Evolutionary conservation across 768 basidiomycete species (phyloP).

Genomic region (Leccinum subgranulosum): DNA sequence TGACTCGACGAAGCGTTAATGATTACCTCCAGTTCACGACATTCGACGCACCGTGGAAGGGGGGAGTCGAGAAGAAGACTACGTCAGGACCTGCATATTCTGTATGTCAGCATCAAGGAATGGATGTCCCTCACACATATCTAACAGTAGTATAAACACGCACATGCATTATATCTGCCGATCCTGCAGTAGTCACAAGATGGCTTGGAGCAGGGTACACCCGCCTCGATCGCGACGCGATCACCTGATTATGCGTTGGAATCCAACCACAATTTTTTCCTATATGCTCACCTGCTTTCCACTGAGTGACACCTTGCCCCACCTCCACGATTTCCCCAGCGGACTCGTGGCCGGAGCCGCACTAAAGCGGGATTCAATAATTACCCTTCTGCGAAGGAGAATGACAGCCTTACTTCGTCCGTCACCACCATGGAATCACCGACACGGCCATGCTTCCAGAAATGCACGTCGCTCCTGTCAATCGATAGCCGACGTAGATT

Average conservation of each 20-base stretch:
- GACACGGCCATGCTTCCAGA: constrained; percentile 68
- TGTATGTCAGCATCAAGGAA: neutral
- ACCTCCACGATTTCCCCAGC: constrained; percentile 65
- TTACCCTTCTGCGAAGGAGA: neutral
- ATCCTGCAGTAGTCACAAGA: constrained; percentile 59
- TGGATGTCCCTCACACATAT: no score
- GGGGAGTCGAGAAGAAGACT: constrained; percentile 71
- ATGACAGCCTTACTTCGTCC: constrained; percentile 45
- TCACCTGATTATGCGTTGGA: constrained; percentile 23
- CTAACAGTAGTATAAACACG: neutral
- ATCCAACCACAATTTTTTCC: no score
- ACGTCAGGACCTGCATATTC: constrained; percentile 34
- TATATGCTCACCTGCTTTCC: constrained; percentile 42
- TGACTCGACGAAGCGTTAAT: constrained; percentile 17
- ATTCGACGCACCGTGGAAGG: constrained; percentile 50
- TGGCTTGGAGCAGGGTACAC: constrained; percentile 63
- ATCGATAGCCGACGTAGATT: neutral
- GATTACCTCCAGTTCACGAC: neutral
- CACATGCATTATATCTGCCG: constrained; percentile 65
- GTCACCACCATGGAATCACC: constrained; percentile 70
- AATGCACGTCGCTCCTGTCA: constrained; percentile 66
- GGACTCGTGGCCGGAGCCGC: constrained; percentile 69
- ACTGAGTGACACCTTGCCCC: constrained; percentile 62
- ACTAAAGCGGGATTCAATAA: constrained; percentile 33
- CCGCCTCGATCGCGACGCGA: constrained; percentile 66